These are phyloP conservation scores for Senna tora DNA, from an alignment of 306 rosid genomes.

Conservation along the genomic window DNA sequence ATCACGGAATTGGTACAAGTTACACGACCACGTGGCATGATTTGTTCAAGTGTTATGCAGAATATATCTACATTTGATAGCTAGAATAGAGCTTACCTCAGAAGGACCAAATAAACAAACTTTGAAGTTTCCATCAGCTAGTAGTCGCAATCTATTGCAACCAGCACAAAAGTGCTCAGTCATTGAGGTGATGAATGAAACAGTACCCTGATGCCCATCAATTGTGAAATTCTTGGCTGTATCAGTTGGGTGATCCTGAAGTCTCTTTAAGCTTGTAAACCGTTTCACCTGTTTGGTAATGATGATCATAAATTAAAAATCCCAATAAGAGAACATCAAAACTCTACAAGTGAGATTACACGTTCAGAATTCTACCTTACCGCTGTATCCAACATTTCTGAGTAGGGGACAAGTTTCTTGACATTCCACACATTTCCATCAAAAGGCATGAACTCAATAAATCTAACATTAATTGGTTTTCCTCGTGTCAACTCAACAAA, in stretches of 20 bases:
- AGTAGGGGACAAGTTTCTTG: constrained; percentile 87
- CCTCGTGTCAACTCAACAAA: constrained; percentile 84
- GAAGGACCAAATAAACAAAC: constrained; percentile 97
- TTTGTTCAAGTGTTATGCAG: constrained; percentile 21
- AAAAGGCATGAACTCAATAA: constrained; percentile 98
- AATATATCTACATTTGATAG: constrained; percentile 25
- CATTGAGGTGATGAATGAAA: constrained; percentile 95
- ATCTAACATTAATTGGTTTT: constrained; percentile 80
- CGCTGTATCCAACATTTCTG: constrained; percentile 92
- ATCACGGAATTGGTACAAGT: background rate
- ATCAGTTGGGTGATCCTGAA: constrained; percentile 82
- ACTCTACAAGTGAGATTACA: constrained; percentile 33
- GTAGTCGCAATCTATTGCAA: constrained; percentile 89
- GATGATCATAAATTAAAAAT: constrained; percentile 13
- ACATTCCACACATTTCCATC: constrained; percentile 99
- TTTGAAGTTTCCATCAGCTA: constrained; percentile 96
- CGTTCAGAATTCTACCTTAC: constrained; percentile 76
- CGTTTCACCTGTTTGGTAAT: constrained; percentile 56
- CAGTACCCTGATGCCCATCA: constrained; percentile 75
- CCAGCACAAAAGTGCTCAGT: constrained; percentile 98
- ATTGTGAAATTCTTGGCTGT: constrained; percentile 88
- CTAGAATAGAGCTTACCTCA: constrained; percentile 61
- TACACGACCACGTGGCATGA: constrained; percentile 3
- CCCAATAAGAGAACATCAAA: constrained; percentile 37
- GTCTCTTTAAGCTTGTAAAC: constrained; percentile 59